Conservation (phyloP, 768 basidiomycete species). For the Dentipellis fragilis region DNA sequence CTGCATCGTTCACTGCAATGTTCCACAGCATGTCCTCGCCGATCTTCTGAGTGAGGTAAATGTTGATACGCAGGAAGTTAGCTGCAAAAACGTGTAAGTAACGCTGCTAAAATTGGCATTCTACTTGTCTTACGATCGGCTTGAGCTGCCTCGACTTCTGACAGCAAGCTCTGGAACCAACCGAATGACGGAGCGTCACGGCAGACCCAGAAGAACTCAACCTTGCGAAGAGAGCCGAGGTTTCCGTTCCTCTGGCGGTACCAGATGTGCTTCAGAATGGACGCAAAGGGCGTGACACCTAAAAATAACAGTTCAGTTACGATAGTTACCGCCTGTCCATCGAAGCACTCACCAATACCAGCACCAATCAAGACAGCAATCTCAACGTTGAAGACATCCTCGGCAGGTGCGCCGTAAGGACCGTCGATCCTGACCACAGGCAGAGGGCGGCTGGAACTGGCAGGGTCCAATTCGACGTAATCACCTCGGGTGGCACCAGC, state of each 20-base stretch:
- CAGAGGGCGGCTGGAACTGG: constrained; percentile 37
- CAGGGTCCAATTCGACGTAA: constrained; percentile 68
- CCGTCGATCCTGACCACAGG: constrained; percentile 78
- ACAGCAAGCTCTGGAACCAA: constrained; percentile 89
- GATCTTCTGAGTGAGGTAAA: constrained; percentile 85
- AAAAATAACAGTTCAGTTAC: neutral
- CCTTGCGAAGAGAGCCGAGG: constrained; percentile 72
- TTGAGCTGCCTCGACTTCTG: constrained; percentile 82
- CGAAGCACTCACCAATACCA: constrained; percentile 59
- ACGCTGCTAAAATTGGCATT: neutral
- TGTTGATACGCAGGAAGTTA: constrained; percentile 86
- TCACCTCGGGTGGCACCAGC: constrained; percentile 50
- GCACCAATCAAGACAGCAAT: constrained; percentile 89
- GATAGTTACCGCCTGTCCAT: neutral
- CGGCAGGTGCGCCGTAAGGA: constrained; percentile 88
- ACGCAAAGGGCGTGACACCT: constrained; percentile 92
- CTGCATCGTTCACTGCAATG: constrained; percentile 79
- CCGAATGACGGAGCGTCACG: constrained; percentile 95
- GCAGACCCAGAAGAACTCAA: constrained; percentile 93
- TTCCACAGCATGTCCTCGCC: constrained; percentile 86
- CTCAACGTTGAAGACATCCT: constrained; percentile 79
- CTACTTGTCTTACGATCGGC: constrained; percentile 60
- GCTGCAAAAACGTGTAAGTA: constrained; percentile 32
- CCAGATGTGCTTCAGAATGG: constrained; percentile 94
- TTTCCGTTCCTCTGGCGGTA: constrained; percentile 76